Evolutionary conservation across 371 early-diverging fungal genomes (phyloP).

Genomic region (Lichtheimia hyalospora): DNA sequence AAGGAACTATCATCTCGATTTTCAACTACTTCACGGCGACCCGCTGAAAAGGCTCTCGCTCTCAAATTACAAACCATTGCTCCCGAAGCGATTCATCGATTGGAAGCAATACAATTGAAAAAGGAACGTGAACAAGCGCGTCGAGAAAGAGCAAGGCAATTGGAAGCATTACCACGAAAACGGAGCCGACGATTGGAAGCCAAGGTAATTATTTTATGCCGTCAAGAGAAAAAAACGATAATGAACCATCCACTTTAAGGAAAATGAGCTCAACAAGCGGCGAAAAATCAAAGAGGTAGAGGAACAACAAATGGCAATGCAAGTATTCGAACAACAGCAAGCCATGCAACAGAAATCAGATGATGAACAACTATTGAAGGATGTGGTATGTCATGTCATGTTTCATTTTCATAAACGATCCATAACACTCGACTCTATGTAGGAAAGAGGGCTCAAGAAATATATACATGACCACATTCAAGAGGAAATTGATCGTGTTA

Average conservation of each 20-base stretch:
- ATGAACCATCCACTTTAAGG: background rate
- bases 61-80: background rate
- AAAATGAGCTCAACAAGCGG: slow-evolving; percentile 3
- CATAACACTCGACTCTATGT: background rate
- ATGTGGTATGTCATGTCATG: background rate
- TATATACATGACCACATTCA: background rate
- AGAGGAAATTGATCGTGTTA: background rate
- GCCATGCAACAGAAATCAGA: background rate
- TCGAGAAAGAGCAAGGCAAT: background rate
- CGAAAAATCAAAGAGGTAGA: background rate
- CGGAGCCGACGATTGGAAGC: slow-evolving; percentile 9
- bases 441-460: slow-evolving; percentile 7
- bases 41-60: slow-evolving; percentile 2
- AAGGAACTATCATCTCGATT: background rate
- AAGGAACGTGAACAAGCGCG: slow-evolving; percentile 6
- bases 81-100: background rate
- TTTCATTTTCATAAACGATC: too few relatives aligned
- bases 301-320: background rate
- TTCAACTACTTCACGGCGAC: slow-evolving; percentile 1
- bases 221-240: background rate
- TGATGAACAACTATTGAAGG: background rate
- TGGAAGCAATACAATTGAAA: background rate
- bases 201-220: background rate
- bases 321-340: background rate
- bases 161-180: slow-evolving; percentile 8